A percentile compares a stretch with the other conserved stretches of the same genome.
These are phyloP conservation scores for Ganoderma boninense DNA, from an alignment of 1,284 basidiomycete genomes.

Conservation along the genomic window DNA sequence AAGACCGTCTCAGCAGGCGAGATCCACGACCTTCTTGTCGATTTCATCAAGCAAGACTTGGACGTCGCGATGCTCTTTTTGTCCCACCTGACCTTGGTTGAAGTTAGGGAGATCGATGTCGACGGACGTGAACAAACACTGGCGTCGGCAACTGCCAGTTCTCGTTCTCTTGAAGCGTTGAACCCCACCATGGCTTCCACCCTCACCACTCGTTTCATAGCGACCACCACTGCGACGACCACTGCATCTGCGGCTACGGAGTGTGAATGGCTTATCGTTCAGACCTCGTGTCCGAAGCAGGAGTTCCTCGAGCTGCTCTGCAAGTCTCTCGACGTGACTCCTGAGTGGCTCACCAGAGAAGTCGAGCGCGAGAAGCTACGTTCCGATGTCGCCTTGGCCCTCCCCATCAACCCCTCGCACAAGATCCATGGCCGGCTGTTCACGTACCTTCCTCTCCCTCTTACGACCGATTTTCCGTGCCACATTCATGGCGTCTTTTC, in stretches of 20 bases:
- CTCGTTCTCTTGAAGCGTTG: neutral
- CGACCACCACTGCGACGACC: neutral
- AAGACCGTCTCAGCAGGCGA: constrained; percentile 42
- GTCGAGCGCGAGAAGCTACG: constrained; percentile 50
- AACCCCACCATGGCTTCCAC: neutral
- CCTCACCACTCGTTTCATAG: neutral
- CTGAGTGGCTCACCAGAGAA: constrained; percentile 27
- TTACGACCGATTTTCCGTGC: constrained; percentile 52
- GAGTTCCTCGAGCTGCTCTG: constrained; percentile 37
- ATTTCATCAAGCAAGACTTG: constrained; percentile 54
- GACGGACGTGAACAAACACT: constrained; percentile 34
- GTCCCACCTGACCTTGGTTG: constrained; percentile 47
- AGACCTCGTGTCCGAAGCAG: constrained; percentile 35
- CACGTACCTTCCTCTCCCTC: constrained; percentile 56
- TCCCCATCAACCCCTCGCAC: constrained; percentile 25
- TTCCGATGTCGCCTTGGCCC: constrained; percentile 48
- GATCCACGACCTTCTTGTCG: constrained; percentile 47
- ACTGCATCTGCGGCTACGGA: neutral
- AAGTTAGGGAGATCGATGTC: constrained; percentile 47
- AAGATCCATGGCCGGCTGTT: constrained; percentile 48
- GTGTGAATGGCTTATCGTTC: constrained; percentile 39
- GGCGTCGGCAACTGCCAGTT: constrained; percentile 24
- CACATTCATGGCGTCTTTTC: constrained; percentile 58
- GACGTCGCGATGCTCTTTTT: constrained; percentile 55
- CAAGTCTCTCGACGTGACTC: constrained; percentile 30